Evolutionary conservation across 768 basidiomycete species (phyloP).

Genomic region (Fomitopsis pulvina): DNA sequence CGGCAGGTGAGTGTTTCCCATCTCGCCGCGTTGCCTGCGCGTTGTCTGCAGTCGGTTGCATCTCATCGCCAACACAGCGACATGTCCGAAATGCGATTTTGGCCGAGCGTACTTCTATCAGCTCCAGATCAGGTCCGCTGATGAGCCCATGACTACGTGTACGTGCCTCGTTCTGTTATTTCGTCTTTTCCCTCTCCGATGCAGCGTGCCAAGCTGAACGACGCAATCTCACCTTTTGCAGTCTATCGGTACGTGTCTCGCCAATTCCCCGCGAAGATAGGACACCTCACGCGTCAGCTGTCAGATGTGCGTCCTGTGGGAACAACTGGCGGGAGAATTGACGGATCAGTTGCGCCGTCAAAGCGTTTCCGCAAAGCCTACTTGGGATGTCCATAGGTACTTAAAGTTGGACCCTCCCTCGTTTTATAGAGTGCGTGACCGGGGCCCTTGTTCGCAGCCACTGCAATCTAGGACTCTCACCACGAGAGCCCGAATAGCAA

Average conservation of each 20-base stretch:
- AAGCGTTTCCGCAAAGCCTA: neutral
- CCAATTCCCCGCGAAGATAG: neutral
- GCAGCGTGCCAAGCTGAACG: neutral
- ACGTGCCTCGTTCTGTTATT: no score
- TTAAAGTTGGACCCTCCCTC: no score
- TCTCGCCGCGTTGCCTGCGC: neutral
- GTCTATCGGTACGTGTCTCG: slow-evolving; percentile 50
- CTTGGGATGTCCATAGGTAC: no score
- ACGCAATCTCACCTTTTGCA: slow-evolving; percentile 19
- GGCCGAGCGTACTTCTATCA: slow-evolving; percentile 90
- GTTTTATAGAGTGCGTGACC: no score
- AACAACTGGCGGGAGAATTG: slow-evolving; percentile 69
- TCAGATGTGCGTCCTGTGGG: slow-evolving; percentile 55
- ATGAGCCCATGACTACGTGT: slow-evolving; percentile 80
- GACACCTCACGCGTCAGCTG: slow-evolving; percentile 1
- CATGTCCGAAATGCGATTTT: slow-evolving; percentile 79
- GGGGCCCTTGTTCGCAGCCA: no score
- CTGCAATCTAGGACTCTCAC: neutral
- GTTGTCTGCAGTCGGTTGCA: neutral
- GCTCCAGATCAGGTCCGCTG: slow-evolving; percentile 90
- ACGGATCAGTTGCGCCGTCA: neutral
- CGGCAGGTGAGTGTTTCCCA: slow-evolving; percentile 45
- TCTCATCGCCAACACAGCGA: slow-evolving; percentile 24
- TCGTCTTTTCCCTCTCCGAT: slow-evolving; percentile 1
- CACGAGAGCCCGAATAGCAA: neutral